Percentiles rank a stretch among this genome's conserved stretches.
phyloP scores from a whole-genome alignment of 2,329 filamentous ascomycete genomes.

The Epichloe festucae region DNA sequence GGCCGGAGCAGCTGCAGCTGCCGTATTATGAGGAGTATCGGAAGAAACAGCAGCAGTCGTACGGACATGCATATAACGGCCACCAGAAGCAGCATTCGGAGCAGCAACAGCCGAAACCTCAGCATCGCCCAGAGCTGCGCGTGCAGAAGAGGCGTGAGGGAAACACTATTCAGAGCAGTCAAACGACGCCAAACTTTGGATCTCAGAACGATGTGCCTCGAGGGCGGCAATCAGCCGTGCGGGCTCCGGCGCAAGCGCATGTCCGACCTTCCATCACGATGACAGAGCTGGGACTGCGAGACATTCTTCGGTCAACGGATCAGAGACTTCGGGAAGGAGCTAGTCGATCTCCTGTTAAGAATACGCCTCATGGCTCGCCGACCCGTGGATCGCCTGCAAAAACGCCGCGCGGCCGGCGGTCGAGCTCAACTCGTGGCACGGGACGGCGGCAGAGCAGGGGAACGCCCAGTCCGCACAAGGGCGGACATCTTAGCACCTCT shows the following conservation, averaged over 20 bases:
- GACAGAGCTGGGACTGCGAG: constrained; percentile 34
- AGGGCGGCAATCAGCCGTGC: constrained; percentile 2
- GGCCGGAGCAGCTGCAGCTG: constrained; percentile 1
- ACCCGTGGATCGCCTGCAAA: constrained; percentile 14
- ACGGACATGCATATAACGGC: neutral
- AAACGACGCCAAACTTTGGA: constrained; percentile 12
- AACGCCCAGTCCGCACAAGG: constrained; percentile 18
- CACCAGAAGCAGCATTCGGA: neutral
- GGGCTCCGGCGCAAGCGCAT: constrained; percentile 8
- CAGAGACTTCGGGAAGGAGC: constrained; percentile 31
- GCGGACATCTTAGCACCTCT: constrained; percentile 10
- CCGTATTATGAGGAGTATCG: constrained; percentile 5
- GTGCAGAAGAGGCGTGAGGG: constrained; percentile 8
- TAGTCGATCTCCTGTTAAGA: constrained; percentile 19
- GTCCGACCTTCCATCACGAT: constrained; percentile 16
- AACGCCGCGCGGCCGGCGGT: constrained; percentile 4
- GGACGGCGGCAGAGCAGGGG: constrained; percentile 10
- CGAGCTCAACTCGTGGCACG: constrained; percentile 4
- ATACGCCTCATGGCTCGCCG: constrained; percentile 6
- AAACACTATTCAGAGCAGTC: constrained; percentile 4
- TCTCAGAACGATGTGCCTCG: constrained; percentile 7
- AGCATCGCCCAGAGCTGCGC: constrained; percentile 8
- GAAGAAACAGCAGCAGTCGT: constrained; percentile 2
- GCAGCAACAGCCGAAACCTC: neutral
- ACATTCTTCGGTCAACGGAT: constrained; percentile 41